Percentiles rank a stretch among this genome's conserved stretches.
These are phyloP conservation scores for Linum tenue DNA, from an alignment of 345 rosid genomes.

Conservation along the genomic window DNA sequence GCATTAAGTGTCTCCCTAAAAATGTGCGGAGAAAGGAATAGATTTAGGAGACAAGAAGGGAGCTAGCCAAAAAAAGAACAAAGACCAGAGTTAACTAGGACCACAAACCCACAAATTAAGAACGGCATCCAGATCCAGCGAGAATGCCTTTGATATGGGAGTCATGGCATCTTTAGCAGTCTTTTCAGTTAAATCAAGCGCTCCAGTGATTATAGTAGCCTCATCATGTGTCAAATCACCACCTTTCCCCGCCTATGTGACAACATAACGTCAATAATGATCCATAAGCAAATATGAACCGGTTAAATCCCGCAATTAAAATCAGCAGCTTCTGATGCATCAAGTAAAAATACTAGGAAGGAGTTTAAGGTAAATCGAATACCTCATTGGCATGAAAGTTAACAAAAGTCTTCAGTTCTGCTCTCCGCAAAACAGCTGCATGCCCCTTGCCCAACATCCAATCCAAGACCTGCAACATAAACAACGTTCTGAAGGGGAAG, in stretches of 20 bases:
- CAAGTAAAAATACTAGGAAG: not conserved
- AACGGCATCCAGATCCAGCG: constrained; percentile 92
- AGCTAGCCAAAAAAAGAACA: constrained; percentile 7
- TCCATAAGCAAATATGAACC: constrained; percentile 12
- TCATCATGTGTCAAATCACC: constrained; percentile 88
- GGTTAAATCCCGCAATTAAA: constrained; percentile 8
- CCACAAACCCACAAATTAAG: constrained; percentile 77
- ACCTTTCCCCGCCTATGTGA: constrained; percentile 84
- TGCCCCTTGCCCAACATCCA: constrained; percentile 98
- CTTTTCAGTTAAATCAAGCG: constrained; percentile 89
- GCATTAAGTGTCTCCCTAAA: constrained; percentile 73
- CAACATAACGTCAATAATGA: constrained; percentile 4
- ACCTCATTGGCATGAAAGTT: constrained; percentile 92
- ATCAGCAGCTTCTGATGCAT: not conserved
- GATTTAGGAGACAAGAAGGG: constrained; percentile 11
- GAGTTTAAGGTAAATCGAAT: constrained; percentile 1
- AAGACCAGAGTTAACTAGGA: constrained; percentile 17
- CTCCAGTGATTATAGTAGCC: constrained; percentile 92
- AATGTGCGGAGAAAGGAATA: constrained; percentile 14
- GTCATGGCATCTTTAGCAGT: constrained; percentile 97
- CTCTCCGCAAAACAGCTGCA: constrained; percentile 76
- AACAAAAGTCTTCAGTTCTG: constrained; percentile 89
- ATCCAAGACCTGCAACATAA: constrained; percentile 56
- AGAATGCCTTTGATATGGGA: constrained; percentile 84
- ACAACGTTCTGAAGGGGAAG: no score